Evolutionary conservation across 164 flowering plant genomes (phyloP).

Genomic region (Houttuynia cordata): DNA sequence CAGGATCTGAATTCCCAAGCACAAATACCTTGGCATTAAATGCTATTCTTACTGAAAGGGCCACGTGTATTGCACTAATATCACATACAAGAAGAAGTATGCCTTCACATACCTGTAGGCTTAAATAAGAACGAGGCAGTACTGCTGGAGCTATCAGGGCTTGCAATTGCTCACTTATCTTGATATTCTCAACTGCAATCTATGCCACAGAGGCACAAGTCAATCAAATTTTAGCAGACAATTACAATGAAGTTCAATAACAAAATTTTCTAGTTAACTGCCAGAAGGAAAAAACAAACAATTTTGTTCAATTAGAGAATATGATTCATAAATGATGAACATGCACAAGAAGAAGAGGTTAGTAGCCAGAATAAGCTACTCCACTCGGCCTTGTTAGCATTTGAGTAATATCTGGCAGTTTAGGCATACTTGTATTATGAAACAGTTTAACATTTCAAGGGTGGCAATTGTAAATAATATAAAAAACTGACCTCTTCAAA

Average conservation of each 20-base stretch:
- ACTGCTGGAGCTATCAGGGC: constrained; percentile 85
- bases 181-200: constrained; percentile 58
- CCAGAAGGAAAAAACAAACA: too few relatives aligned
- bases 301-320: too few relatives aligned
- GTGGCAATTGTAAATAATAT: too few relatives aligned
- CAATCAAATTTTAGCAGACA: not conserved
- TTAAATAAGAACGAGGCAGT: constrained; percentile 65
- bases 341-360: too few relatives aligned
- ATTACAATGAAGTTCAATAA: not conserved
- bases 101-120: constrained; percentile 48
- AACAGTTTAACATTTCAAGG: not conserved
- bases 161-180: constrained; percentile 64
- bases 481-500: constrained; percentile 71
- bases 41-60: not conserved
- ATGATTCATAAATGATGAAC: too few relatives aligned
- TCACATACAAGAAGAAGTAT: not conserved
- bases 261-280: too few relatives aligned
- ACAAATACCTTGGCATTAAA: not conserved
- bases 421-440: not conserved
- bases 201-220: constrained; percentile 9
- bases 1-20: constrained; percentile 43
- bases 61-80: too few relatives aligned
- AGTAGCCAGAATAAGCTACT: too few relatives aligned
- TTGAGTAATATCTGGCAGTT: too few relatives aligned
- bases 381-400: too few relatives aligned